A percentile compares a stretch with the other conserved stretches of the same genome.
These are phyloP conservation scores for Fibroporia radiculosa DNA, from an alignment of 768 basidiomycete species.

Conservation along the genomic window DNA sequence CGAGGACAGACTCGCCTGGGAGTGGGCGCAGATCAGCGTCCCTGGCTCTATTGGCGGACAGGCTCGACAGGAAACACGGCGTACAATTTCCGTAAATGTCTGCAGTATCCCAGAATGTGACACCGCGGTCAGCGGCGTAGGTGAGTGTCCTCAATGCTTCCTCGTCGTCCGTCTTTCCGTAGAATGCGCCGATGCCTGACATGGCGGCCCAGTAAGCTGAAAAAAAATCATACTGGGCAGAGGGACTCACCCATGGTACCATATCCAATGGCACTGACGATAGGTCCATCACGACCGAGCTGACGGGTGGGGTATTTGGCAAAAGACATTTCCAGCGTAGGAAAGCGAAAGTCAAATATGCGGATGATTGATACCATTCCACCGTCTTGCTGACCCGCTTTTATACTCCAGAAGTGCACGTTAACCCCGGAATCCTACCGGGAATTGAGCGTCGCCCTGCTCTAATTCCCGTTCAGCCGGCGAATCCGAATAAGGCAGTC, in stretches of 20 bases:
- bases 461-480: no score
- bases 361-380: no score
- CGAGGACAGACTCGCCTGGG: conserved; percentile 2
- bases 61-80: not conserved
- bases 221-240: not conserved
- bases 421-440: no score
- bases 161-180: not conserved
- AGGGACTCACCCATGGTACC: not conserved
- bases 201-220: not conserved
- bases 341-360: no score
- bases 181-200: not conserved
- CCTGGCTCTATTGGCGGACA: not conserved
- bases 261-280: conserved; percentile 1
- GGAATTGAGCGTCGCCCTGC: no score
- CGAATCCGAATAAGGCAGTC: no score
- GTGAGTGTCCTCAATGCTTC: conserved; percentile 23
- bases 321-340: no score
- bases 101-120: conserved; percentile 41
- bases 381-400: no score
- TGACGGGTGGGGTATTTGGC: not conserved
- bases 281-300: not conserved
- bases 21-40: not conserved
- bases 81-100: conserved; percentile 30
- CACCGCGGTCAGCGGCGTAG: conserved; percentile 19
- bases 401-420: no score